Evolutionary conservation across 306 rosid species (phyloP).

Genomic region (Gleditsia sinensis): DNA sequence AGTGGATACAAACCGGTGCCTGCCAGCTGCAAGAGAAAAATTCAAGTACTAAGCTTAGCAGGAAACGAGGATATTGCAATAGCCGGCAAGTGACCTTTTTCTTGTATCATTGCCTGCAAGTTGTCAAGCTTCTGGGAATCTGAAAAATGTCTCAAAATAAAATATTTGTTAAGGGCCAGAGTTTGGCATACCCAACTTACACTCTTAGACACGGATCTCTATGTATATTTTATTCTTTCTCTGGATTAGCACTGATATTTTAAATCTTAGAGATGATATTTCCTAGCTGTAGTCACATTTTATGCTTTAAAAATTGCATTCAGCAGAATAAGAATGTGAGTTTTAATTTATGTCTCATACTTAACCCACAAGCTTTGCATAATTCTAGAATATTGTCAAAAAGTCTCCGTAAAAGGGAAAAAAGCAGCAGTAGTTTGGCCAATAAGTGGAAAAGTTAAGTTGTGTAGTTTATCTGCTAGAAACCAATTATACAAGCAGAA

Average conservation of each 20-base stretch:
- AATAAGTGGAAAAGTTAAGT: background rate
- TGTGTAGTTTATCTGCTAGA: background rate
- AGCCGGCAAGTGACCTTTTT: background rate
- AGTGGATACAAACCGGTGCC: constrained; percentile 13
- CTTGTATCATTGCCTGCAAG: constrained; percentile 27
- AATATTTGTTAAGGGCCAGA: background rate
- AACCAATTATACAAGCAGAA: background rate
- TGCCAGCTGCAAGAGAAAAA: constrained; percentile 15
- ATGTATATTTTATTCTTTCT: constrained; percentile 29
- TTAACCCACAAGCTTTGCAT: constrained; percentile 41
- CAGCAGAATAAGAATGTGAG: constrained; percentile 24
- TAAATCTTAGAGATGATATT: constrained; percentile 11
- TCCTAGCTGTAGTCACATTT: constrained; percentile 51
- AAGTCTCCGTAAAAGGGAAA: constrained; percentile 22
- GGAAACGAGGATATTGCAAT: background rate
- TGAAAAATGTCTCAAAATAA: constrained; percentile 20
- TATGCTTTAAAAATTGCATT: background rate
- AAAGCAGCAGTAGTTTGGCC: background rate
- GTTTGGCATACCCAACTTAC: constrained; percentile 44
- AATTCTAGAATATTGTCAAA: constrained; percentile 33
- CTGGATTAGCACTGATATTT: constrained; percentile 19
- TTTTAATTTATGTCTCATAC: constrained; percentile 25
- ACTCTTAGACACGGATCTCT: constrained; percentile 17
- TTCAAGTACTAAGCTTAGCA: background rate
- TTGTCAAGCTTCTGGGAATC: constrained; percentile 48